Conservation (phyloP, 305 asterid species). For the Solanum hybrid region DNA sequence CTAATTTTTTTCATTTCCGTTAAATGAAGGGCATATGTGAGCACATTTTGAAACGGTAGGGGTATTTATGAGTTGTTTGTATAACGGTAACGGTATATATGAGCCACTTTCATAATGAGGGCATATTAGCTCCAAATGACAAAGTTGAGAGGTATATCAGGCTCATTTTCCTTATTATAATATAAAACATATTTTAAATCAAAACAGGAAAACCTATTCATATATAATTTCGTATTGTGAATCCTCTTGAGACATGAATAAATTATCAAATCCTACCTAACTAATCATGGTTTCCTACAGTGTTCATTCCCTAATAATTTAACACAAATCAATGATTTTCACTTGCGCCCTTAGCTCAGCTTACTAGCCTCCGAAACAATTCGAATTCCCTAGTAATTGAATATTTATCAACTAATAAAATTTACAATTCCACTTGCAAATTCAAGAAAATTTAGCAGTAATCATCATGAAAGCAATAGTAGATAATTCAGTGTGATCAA, state of each 20-base stretch:
- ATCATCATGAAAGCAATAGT: not conserved
- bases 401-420: not conserved
- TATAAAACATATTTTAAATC: not conserved
- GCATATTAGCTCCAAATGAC: no score
- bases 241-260: not conserved
- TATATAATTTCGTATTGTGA: not conserved
- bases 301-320: not conserved
- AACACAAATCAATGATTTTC: not conserved
- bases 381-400: not conserved
- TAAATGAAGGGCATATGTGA: no score
- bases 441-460: not conserved
- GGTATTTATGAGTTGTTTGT: no score
- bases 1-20: no score
- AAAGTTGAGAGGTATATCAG: no score
- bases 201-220: not conserved
- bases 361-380: not conserved
- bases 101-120: no score
- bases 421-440: not conserved
- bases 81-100: no score
- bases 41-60: no score
- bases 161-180: no score
- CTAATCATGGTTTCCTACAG: not conserved
- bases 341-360: not conserved
- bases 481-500: no score
- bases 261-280: not conserved